Evolutionary conservation across 257 asterid species (phyloP), one percentile per base, ranked within the genome.

Genomic region (Paulownia fortunei): DNA sequence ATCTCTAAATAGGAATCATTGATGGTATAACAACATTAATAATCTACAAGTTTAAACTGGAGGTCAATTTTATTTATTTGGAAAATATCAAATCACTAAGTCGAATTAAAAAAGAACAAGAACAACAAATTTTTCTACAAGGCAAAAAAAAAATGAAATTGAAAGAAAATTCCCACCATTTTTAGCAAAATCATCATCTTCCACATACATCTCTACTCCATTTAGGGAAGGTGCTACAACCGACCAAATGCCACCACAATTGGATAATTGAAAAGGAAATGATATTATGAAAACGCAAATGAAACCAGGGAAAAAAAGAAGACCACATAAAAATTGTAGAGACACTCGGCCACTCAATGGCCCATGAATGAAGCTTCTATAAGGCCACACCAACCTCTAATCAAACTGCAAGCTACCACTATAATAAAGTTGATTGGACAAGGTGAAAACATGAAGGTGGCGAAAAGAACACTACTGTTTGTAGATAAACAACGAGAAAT

Each of bases 331-430:
- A 37, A 60, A 24, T 62, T 47, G 26, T 44, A 44, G 15, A 30
- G 9, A 54, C 30, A 44, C 72, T 46, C 2, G 39, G 47, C 41
- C 59, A 64, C 68, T 58, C 74, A 76, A 42, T n/a, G 44, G 59
- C 19, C 34, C 46, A 34, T 34, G 51, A 69, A 65, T 12, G 54
- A 66, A 76, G 80, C 46, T 51, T 49, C 39, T 54, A 24, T 39
- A 76, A 68, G 32, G 69, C 47, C 62, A 55, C 9, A 63, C 64
- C 37, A 34, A 36, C 37, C 63, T 69, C 58, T 30, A 60, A 59
- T 19, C 47, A 54, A 66, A 76, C 42, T 39, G 63, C 78, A 72
- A 41, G 74, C 47, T 39, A 39, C 80, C 74, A 76, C 36, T 52
- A 74, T 41, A 55, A 19, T 16, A 26, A 67, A 74, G 44, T 75